Conservation (phyloP, 768 basidiomycete species). For the Cantharellus anzutake region DNA sequence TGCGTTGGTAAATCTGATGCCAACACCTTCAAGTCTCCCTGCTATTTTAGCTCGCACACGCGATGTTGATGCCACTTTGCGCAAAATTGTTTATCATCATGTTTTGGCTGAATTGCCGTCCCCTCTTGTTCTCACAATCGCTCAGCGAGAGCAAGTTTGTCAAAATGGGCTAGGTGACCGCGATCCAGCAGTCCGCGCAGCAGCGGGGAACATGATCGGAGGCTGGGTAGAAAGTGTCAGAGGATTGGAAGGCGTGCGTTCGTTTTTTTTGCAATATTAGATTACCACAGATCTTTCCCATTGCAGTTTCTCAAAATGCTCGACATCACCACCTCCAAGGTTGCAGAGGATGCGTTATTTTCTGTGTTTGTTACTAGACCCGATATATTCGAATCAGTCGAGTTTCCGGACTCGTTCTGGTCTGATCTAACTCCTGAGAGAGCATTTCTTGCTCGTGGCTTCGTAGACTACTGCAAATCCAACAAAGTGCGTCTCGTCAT, state of each 20-base stretch:
- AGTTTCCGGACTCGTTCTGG: slow-evolving; percentile 65
- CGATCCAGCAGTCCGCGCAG: slow-evolving; percentile 48
- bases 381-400: slow-evolving; percentile 46
- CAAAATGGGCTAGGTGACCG: slow-evolving; percentile 75
- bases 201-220: slow-evolving; percentile 50
- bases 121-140: slow-evolving; percentile 42
- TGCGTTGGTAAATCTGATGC: slow-evolving; percentile 49
- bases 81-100: slow-evolving; percentile 50
- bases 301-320: slow-evolving; percentile 36
- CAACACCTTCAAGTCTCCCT: slow-evolving; percentile 35
- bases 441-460: slow-evolving; percentile 67
- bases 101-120: slow-evolving; percentile 46
- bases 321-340: slow-evolving; percentile 29
- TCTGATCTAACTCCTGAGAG: slow-evolving; percentile 45
- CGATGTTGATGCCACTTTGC: slow-evolving; percentile 56
- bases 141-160: slow-evolving; percentile 60
- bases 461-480: slow-evolving; percentile 52
- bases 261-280: neutral
- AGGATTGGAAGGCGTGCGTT: slow-evolving; percentile 18
- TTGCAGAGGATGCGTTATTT: slow-evolving; percentile 55
- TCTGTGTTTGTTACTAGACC: slow-evolving; percentile 47
- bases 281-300: slow-evolving; percentile 10
- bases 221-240: slow-evolving; percentile 50
- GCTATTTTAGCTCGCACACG: slow-evolving; percentile 55
- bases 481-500: slow-evolving; percentile 17